Percentiles rank a stretch among this genome's conserved stretches.
Evolutionary conservation across 768 basidiomycete species (phyloP).

Genomic region (Kwoniella mangroviensis): DNA sequence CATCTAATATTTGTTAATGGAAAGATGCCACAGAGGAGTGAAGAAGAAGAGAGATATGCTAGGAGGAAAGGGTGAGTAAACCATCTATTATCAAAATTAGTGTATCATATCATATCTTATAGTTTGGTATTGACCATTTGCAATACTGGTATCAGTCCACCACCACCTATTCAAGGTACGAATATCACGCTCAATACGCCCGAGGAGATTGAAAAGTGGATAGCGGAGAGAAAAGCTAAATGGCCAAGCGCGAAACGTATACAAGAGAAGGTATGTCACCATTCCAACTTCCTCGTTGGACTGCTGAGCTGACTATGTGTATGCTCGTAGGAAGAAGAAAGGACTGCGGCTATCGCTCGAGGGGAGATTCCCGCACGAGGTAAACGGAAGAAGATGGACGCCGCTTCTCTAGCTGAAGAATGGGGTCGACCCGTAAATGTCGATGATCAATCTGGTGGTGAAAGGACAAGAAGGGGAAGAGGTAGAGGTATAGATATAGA

Average conservation of each 20-base stretch:
- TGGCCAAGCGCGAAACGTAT: conserved; percentile 76
- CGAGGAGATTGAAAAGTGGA: conserved; percentile 81
- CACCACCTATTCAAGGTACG: conserved; percentile 65
- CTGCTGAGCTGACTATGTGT: background rate
- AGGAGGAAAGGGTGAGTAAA: conserved; percentile 52
- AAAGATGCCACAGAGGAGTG: conserved; percentile 46
- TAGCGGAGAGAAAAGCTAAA: conserved; percentile 81
- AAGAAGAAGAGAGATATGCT: conserved; percentile 51
- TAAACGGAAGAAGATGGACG: conserved; percentile 21
- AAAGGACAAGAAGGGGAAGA: conserved; percentile 6
- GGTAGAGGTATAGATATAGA: conserved; percentile 3
- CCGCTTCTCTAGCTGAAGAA: conserved; percentile 28
- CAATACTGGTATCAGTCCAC: conserved; percentile 28
- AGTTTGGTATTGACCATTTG: background rate
- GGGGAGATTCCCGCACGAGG: conserved; percentile 63
- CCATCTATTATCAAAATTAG: background rate
- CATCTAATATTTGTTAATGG: conserved; percentile 57
- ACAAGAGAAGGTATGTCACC: conserved; percentile 67
- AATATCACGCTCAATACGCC: conserved; percentile 75
- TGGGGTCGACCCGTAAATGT: conserved; percentile 22
- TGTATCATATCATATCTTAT: background rate
- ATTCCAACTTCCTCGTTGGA: background rate
- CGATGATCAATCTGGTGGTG: background rate
- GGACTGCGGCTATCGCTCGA: conserved; percentile 76
- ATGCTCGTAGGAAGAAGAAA: conserved; percentile 65